A percentile compares a stretch with the other conserved stretches of the same genome.
Evolutionary conservation across 202 grass and related monocot species (phyloP).

Genomic region (Carex arenaria): DNA sequence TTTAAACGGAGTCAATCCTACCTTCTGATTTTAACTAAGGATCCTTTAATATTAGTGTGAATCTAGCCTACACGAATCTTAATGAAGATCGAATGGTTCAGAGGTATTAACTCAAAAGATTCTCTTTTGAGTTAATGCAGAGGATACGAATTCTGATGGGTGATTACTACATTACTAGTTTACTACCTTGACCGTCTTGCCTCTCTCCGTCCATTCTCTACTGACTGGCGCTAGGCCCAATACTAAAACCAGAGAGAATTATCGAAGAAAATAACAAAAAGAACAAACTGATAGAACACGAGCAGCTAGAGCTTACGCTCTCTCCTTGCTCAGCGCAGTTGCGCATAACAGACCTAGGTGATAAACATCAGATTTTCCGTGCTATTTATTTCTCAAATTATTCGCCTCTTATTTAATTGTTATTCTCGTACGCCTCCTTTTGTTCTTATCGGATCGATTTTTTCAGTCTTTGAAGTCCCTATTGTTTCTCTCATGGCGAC

Average conservation of each 20-base stretch:
- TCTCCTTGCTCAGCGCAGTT: background rate
- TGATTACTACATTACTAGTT: too few relatives aligned
- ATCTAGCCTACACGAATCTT: too few relatives aligned
- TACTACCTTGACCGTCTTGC: too few relatives aligned
- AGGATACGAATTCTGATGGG: too few relatives aligned
- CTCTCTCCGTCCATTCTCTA: background rate
- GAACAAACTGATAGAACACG: background rate
- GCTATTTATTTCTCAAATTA: background rate
- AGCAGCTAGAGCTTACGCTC: background rate
- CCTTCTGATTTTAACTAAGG: too few relatives aligned
- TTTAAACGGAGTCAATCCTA: too few relatives aligned
- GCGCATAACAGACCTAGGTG: background rate
- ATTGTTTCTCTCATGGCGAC: constrained; percentile 30
- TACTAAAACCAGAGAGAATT: background rate
- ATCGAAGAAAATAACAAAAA: background rate
- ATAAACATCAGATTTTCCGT: background rate
- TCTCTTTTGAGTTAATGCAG: too few relatives aligned
- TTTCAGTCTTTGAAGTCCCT: background rate
- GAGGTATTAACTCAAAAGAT: too few relatives aligned
- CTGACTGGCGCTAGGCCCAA: background rate
- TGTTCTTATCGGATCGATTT: background rate
- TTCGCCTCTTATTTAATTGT: background rate
- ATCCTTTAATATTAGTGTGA: too few relatives aligned
- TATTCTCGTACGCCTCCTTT: background rate
- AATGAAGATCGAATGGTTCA: too few relatives aligned